Percentiles rank a stretch among this genome's conserved stretches.
phyloP scores from a whole-genome alignment of 148 eudicot genomes.

The Camellia japonica region DNA sequence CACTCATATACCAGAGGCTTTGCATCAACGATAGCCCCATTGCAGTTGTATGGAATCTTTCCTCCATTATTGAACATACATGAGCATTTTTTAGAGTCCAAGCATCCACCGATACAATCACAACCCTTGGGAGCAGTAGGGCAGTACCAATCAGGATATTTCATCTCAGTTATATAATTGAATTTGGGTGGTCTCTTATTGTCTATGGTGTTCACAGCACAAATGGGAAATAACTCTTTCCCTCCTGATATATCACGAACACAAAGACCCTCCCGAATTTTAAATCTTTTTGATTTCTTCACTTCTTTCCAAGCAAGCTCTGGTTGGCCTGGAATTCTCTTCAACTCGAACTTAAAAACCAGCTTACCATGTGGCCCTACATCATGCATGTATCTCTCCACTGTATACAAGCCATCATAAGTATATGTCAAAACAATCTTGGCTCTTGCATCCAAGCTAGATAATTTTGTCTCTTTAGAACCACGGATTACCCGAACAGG shows the following conservation, averaged over 20 bases:
- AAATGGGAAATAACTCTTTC: conserved; percentile 46
- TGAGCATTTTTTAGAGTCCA: conserved; percentile 51
- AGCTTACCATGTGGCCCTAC: conserved; percentile 51
- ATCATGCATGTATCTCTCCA: conserved; percentile 26
- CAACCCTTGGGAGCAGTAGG: conserved; percentile 61
- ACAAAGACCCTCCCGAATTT: conserved; percentile 47
- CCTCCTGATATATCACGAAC: conserved; percentile 59
- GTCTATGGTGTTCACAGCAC: conserved; percentile 69
- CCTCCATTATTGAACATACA: conserved; percentile 73
- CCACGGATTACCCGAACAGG: conserved; percentile 85
- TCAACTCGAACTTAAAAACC: conserved; percentile 70
- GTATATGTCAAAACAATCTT: conserved; percentile 52
- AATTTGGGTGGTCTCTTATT: conserved; percentile 64
- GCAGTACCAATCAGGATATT: conserved; percentile 62
- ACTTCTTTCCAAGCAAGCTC: conserved; percentile 74
- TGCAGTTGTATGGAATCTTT: conserved; percentile 70
- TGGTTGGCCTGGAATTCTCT: conserved; percentile 63
- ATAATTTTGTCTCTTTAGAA: conserved; percentile 50
- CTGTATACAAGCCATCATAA: conserved; percentile 78
- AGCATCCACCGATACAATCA: conserved; percentile 61
- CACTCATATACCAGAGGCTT: conserved; percentile 85
- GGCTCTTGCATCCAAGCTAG: conserved; percentile 38
- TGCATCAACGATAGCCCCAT: conserved; percentile 78
- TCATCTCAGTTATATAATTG: conserved; percentile 53
- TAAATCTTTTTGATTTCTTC: conserved; percentile 47